Evolutionary conservation across 768 basidiomycete genomes (phyloP).

Genomic region (Leccinum disarticulatum): DNA sequence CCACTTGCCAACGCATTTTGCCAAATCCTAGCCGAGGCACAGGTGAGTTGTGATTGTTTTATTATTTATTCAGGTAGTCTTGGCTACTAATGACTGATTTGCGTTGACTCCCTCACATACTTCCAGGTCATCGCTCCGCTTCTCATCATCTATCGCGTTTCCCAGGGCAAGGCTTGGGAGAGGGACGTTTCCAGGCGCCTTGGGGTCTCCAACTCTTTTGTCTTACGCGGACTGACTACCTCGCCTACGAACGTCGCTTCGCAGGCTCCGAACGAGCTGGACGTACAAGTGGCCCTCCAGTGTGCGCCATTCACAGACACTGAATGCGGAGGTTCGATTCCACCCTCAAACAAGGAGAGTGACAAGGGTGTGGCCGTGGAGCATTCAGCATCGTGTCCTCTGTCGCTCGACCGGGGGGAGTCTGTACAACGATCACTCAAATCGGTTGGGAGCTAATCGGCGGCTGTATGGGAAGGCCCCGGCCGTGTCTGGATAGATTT

Average conservation of each 20-base stretch:
- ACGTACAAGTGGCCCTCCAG: slow-evolving; percentile 18
- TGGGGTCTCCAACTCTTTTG: slow-evolving; percentile 1
- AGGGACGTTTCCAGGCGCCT: slow-evolving; percentile 15
- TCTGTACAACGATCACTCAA: not conserved
- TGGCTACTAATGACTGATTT: not conserved
- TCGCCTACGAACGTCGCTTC: not conserved
- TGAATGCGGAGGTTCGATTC: slow-evolving; percentile 2
- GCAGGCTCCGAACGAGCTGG: slow-evolving; percentile 1
- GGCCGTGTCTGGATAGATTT: not conserved
- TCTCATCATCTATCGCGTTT: slow-evolving; percentile 47
- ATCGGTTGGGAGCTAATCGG: not conserved
- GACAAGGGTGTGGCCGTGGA: not conserved
- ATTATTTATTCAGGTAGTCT: not conserved
- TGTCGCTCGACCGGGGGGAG: not conserved
- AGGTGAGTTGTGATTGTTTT: slow-evolving; percentile 15
- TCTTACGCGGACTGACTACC: slow-evolving; percentile 11
- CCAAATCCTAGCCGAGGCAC: slow-evolving; percentile 31
- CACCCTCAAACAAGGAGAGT: not conserved
- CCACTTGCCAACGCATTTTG: slow-evolving; percentile 28
- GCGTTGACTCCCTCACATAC: not conserved
- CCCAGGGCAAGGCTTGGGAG: slow-evolving; percentile 45
- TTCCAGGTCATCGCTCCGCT: slow-evolving; percentile 47
- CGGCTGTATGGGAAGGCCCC: not conserved
- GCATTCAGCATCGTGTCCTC: not conserved
- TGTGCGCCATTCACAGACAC: not conserved